Percentiles rank a stretch among this genome's conserved stretches.
These are phyloP conservation scores for Gonapodya sp. DNA, from an alignment of 192 early-diverging fungal species.

Conservation along the genomic window DNA sequence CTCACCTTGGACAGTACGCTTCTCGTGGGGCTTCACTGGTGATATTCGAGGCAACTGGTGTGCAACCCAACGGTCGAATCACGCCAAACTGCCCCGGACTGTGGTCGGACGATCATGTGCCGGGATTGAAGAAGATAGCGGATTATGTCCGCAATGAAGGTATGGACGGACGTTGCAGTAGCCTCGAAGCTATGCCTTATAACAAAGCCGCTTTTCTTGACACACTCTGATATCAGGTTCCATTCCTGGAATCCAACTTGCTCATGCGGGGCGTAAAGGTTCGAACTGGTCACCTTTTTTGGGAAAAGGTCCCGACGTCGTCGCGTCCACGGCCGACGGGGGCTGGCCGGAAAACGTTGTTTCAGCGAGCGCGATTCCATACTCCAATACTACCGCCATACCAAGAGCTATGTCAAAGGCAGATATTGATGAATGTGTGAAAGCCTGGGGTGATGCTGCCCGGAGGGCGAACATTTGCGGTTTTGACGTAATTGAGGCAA, in stretches of 20 bases:
- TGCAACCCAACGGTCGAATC: conserved; percentile 34
- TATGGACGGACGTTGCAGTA: too few relatives aligned
- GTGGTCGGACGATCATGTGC: conserved; percentile 73
- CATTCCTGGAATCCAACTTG: conserved; percentile 64
- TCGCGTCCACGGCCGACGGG: conserved; percentile 28
- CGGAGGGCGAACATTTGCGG: conserved; percentile 63
- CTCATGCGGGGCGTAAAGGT: conserved; percentile 75
- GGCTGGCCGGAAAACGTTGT: conserved; percentile 70
- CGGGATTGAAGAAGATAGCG: conserved; percentile 41
- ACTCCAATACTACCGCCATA: conserved; percentile 22
- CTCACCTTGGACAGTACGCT: conserved; percentile 53
- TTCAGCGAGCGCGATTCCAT: conserved; percentile 46
- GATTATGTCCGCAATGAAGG: conserved; percentile 57
- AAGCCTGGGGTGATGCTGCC: conserved; percentile 59
- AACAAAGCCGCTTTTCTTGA: too few relatives aligned
- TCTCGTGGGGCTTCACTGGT: conserved; percentile 70
- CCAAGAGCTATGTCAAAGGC: conserved; percentile 51
- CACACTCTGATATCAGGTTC: too few relatives aligned
- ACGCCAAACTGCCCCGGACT: conserved; percentile 68
- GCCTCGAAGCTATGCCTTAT: too few relatives aligned
- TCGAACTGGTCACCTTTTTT: conserved; percentile 14
- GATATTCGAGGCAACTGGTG: conserved; percentile 49
- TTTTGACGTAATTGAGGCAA: conserved; percentile 78
- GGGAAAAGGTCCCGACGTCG: neutral
- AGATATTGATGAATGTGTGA: conserved; percentile 54